A percentile compares a stretch with the other conserved stretches of the same genome.
Evolutionary conservation across 257 asterid species (phyloP).

Genomic region (Nicotiana attenuata): DNA sequence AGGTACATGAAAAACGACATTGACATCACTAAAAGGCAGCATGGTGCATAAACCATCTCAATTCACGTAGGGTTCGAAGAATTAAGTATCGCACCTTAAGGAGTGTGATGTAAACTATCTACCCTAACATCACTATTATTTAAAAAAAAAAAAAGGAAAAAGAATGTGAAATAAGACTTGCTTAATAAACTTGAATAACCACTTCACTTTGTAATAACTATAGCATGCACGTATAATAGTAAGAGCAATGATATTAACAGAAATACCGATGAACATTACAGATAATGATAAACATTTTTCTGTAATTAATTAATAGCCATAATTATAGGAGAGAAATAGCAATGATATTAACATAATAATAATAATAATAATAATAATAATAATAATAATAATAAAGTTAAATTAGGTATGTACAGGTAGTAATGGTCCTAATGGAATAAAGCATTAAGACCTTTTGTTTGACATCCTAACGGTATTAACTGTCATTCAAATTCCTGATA

Average conservation of each 20-base stretch:
- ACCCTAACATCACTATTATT: too few relatives aligned
- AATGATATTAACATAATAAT: neutral
- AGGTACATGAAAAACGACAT: too few relatives aligned
- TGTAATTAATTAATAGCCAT: neutral
- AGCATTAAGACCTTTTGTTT: neutral
- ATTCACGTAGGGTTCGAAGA: too few relatives aligned
- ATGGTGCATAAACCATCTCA: too few relatives aligned
- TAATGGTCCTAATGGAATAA: neutral
- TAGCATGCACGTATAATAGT: neutral
- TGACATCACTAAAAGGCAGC: too few relatives aligned
- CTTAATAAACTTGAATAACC: neutral
- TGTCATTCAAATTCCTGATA: conserved; percentile 21
- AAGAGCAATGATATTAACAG: neutral
- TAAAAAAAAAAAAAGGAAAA: too few relatives aligned
- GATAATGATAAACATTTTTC: neutral
- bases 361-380: neutral
- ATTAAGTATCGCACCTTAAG: too few relatives aligned
- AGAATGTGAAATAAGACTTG: neutral
- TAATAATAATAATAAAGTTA: neutral
- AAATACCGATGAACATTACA: neutral
- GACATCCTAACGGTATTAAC: conserved; percentile 59
- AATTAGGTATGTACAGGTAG: too few relatives aligned
- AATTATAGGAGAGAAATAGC: neutral
- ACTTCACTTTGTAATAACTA: neutral
- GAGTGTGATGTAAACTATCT: too few relatives aligned